Evolutionary conservation across 2,329 filamentous ascomycete species (phyloP), one percentile per base, ranked within the genome.

Genomic region (Colletotrichum tropicicola): DNA sequence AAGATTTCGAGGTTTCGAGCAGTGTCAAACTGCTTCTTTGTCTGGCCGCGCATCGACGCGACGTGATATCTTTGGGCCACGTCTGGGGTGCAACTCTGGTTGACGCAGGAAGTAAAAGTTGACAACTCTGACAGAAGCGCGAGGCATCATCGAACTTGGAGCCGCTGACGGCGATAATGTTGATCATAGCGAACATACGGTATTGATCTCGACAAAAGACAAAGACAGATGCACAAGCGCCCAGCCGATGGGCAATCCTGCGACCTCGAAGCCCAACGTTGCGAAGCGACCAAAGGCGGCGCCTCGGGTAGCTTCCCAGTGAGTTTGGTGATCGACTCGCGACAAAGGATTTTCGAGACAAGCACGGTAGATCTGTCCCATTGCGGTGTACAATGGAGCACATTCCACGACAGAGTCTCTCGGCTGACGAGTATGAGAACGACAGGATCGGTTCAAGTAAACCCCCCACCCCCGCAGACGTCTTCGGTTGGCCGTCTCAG

Each of bases 281-380:
- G 35, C 27, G 27, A 60, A 32, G 10, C 30, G 28, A 35, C 23
- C 21, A 23, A 12, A 12, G 12, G 28, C 13, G 32, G 5, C 32
- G 13, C 12, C 32, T 28, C 35, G n/a, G 28, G 21, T 13, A 19
- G 17, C n/a, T 43, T 3, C 21, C n/a, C 32, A 41, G 32, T 39
- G 17, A 19, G 9, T 37, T 17, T 27, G 10, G 45, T 27, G 35
- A 61, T 65, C 57, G 19, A 39, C 43, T 44, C 13, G 19, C n/a
- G 27, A 65, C 61, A 65, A 65, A 65, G 60, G 53, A 32, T 8
- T 41, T 13, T 23, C 30, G 8, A 47, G 25, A 8, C 13, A 23
- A 19, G 19, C 17, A 21, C 27, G 35, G 57, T 37, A n/a, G 27
- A 61, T 51, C 49, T 30, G 25, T 35, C 43, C 43, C 12, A 19